Evolutionary conservation across 2,329 filamentous ascomycete species (phyloP).

Genomic region (Alternaria triticimaculans): DNA sequence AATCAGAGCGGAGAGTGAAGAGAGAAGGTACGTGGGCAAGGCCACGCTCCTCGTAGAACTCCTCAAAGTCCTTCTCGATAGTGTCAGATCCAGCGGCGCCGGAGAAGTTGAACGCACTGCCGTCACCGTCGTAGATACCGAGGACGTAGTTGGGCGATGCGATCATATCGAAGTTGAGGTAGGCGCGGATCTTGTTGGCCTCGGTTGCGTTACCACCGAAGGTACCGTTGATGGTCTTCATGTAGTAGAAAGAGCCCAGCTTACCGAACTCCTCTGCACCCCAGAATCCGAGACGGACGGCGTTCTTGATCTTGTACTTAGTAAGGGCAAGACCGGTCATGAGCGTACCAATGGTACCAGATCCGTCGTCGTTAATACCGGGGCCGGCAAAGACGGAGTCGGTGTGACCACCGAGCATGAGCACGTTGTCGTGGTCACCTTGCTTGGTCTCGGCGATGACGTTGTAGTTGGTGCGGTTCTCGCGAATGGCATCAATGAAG

Average conservation of each 20-base stretch:
- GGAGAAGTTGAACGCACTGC: conserved; percentile 46
- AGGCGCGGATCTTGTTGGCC: conserved; percentile 48
- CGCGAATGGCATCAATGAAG: conserved; percentile 51
- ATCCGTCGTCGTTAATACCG: conserved; percentile 53
- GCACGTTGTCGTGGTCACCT: conserved; percentile 51
- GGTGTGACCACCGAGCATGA: conserved; percentile 50
- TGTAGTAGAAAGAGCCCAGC: conserved; percentile 49
- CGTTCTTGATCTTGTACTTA: conserved; percentile 50
- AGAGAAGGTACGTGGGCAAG: conserved; percentile 42
- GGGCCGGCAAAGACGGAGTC: conserved; percentile 53
- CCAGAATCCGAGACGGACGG: conserved; percentile 52
- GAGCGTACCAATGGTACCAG: conserved; percentile 49
- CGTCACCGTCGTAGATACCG: conserved; percentile 50
- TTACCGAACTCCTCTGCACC: conserved; percentile 51
- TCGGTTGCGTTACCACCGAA: conserved; percentile 39
- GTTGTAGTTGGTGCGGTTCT: conserved; percentile 56
- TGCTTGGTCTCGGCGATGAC: conserved; percentile 49
- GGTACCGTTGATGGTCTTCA: conserved; percentile 44
- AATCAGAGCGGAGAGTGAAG: conserved; percentile 50
- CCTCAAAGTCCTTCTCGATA: conserved; percentile 46
- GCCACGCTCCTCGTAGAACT: conserved; percentile 46
- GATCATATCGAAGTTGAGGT: conserved; percentile 55
- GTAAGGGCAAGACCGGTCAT: conserved; percentile 49
- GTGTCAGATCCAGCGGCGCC: conserved; percentile 45
- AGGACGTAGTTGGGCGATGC: conserved; percentile 50